Evolutionary conservation across 148 eudicot species (phyloP).

Genomic region (Rhododendron vialii): DNA sequence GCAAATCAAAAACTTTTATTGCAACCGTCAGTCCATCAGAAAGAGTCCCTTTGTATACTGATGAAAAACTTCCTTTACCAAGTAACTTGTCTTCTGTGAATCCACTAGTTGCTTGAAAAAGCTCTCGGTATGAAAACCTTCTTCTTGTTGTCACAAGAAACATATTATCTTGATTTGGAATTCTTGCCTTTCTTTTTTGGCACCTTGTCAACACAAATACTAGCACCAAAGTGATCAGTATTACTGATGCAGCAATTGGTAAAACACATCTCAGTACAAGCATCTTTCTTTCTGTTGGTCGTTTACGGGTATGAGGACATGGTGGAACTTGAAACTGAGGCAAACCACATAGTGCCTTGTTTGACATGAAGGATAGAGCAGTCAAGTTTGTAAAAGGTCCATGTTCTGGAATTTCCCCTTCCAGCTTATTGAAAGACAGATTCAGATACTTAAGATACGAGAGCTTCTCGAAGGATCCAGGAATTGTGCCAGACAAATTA

Average conservation of each 20-base stretch:
- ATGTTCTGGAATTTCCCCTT: constrained; percentile 9
- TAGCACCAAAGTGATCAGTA: neutral
- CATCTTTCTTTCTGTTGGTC: neutral
- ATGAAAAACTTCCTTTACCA: constrained; percentile 7
- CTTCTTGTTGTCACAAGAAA: neutral
- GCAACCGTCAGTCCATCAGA: neutral
- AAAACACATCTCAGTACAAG: neutral
- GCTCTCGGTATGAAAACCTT: constrained; percentile 9
- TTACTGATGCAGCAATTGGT: neutral
- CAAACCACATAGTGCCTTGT: constrained; percentile 8
- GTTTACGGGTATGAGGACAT: neutral
- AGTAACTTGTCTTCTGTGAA: constrained; percentile 1
- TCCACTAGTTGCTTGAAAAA: constrained; percentile 1
- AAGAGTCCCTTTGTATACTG: constrained; percentile 8
- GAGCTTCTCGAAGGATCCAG: constrained; percentile 7
- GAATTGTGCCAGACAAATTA: constrained; percentile 4
- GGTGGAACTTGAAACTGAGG: constrained; percentile 8
- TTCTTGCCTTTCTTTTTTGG: neutral
- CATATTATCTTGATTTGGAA: neutral
- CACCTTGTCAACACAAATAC: neutral
- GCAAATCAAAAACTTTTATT: neutral
- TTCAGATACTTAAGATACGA: neutral
- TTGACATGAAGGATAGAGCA: neutral
- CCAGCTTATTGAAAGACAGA: constrained; percentile 7
- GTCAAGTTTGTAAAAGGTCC: constrained; percentile 13